Base-by-base conservation (phyloP, 2,329 filamentous ascomycete species). In the Colletotrichum kahawae region DNA sequence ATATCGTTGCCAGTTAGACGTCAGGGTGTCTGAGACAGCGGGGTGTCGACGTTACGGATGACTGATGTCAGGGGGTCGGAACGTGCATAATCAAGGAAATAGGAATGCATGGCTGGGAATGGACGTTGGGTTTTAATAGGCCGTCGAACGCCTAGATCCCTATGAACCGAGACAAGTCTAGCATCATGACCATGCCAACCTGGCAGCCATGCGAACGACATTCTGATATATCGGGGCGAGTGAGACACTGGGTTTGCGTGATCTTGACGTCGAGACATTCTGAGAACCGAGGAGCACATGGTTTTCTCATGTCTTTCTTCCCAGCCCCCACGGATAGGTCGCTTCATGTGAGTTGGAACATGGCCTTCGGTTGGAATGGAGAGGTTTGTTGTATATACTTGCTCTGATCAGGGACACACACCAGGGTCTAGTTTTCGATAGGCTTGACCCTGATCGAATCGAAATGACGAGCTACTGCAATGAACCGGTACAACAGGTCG, bases 1-100 rank as follows among this genome's bases (percentile, higher is more conserved):
- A 48, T 16, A 24, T 18, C 10, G 5, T 29, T 16, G 18, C 38
- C n/a, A 27, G 18, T 16, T 10, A 63, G 67, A 67, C 56, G 62
- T 72, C 72, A 75, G 62, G 48, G 24, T 75, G 72, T 72, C 72
- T 75, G 10, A 75, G 72, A 67, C 62, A 75, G 16, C 10, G 8
- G 21, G 27, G 38, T 16, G 18, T 75, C 4, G 16, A 29, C 21
- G 38, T 34, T 67, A 43, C 63, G 33, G 38, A 16, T 75, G 72
- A 75, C 56, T 34, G 62, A 34, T 62, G 54, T 38, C 62, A 66
- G 62, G 54, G 43, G 72, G 69, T 10, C 48, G 56, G 51, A 16
- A 57, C 6, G 0, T 43, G 36, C 67, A 69, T 33, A 60, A 62
- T 34, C 67, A 69, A 13, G 56, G 56, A 60, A 31, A 8, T 16